These are phyloP conservation scores for Eutrema salsugineum DNA, from an alignment of 441 rosid genomes.

Conservation along the genomic window DNA sequence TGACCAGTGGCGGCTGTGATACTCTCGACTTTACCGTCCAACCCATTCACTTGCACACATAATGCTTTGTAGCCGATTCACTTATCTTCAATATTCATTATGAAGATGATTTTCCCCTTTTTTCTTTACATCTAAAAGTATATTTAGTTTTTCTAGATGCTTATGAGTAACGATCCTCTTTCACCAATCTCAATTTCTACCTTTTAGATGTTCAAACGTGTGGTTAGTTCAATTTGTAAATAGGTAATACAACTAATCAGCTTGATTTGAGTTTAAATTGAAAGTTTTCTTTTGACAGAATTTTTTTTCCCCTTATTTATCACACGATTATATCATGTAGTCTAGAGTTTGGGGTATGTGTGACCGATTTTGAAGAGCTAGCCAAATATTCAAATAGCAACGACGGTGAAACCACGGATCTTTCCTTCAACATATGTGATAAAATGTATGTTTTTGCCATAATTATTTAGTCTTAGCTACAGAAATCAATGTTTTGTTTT, in stretches of 20 bases:
- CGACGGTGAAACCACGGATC: neutral
- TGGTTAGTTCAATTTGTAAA: neutral
- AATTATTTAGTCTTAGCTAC: too few species aligned
- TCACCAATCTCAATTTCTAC: neutral
- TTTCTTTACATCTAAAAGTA: neutral
- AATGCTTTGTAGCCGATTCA: slow-evolving; percentile 21
- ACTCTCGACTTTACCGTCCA: slow-evolving; percentile 10
- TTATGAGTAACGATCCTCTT: neutral
- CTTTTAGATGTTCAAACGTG: neutral
- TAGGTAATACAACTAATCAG: neutral
- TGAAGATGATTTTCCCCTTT: neutral
- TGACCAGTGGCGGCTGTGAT: slow-evolving; percentile 9
- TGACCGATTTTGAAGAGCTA: too few species aligned
- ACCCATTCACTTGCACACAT: slow-evolving; percentile 21
- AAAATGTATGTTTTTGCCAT: too few species aligned
- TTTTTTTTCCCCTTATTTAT: too few species aligned
- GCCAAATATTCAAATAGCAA: too few species aligned
- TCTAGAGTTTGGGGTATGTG: too few species aligned
- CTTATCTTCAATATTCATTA: neutral
- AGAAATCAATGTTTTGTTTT: too few species aligned
- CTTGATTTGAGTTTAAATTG: neutral
- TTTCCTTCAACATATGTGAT: too few species aligned
- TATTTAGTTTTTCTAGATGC: neutral
- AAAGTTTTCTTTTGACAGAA: neutral
- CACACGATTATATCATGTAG: neutral